Percentiles rank a stretch among this genome's conserved stretches.
phyloP scores from a whole-genome alignment of 495 filamentous ascomycete species.

The Podospora tetraspora region DNA sequence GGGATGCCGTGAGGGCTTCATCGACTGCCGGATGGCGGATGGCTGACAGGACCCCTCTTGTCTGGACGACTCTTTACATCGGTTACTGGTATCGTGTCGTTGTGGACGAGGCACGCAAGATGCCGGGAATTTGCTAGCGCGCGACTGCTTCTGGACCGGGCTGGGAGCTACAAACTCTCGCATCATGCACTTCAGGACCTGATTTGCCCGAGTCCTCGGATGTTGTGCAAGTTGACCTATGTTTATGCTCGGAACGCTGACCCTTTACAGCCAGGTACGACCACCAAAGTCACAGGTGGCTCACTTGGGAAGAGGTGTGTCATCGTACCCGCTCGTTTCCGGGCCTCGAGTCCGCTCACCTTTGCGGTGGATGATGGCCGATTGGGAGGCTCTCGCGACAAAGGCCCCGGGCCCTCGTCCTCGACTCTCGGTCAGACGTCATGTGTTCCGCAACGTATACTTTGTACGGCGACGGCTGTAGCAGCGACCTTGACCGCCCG shows the following conservation, averaged over 20 bases:
- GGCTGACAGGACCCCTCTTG: background rate
- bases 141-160: background rate
- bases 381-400: no score
- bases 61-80: background rate
- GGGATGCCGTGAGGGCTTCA: background rate
- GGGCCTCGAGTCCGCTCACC: background rate
- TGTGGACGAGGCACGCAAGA: background rate
- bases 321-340: background rate
- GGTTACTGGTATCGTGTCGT: background rate
- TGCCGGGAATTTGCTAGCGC: background rate
- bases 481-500: background rate
- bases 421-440: conserved; percentile 13
- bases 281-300: background rate
- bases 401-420: background rate
- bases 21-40: background rate
- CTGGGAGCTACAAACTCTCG: background rate
- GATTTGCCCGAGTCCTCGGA: background rate
- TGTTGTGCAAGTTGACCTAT: background rate
- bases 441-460: conserved; percentile 4
- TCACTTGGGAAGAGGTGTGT: background rate
- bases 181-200: background rate
- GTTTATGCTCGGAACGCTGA: background rate
- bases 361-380: no score
- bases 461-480: background rate
- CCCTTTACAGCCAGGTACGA: background rate